phyloP scores from a whole-genome alignment of 371 early-diverging fungal genomes.

The Apophysomyces trapeziformis region DNA sequence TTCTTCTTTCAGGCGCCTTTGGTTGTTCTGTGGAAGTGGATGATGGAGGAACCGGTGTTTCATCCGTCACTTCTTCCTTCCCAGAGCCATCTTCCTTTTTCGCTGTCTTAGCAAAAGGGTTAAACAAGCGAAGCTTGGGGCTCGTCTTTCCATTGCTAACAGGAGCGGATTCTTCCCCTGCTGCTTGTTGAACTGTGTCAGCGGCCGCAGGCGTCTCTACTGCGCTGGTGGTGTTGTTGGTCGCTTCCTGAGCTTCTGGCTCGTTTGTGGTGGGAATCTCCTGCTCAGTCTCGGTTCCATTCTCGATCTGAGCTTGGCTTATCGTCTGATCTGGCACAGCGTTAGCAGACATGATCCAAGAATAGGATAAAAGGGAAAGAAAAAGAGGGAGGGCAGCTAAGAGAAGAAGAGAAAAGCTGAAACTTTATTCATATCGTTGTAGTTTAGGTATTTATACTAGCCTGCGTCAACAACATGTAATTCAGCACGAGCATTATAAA shows the following conservation, averaged over 20 bases:
- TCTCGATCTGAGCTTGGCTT: not conserved
- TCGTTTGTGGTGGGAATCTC: not conserved
- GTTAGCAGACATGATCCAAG: not conserved
- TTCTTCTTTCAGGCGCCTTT: slow-evolving; percentile 12
- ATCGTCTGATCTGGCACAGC: not conserved
- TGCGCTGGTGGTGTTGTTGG: not conserved
- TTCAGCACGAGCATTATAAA: slow-evolving; percentile 6
- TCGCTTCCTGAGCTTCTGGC: not conserved
- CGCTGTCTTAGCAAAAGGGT: slow-evolving; percentile 13
- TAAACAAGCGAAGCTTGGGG: slow-evolving; percentile 9
- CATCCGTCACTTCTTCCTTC: slow-evolving; percentile 13
- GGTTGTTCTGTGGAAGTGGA: not conserved
- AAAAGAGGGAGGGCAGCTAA: not conserved
- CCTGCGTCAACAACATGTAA: not conserved
- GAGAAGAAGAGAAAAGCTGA: not conserved
- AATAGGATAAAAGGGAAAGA: not conserved
- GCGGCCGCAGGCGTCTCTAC: not conserved
- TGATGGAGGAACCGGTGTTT: not conserved
- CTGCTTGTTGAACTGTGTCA: not conserved
- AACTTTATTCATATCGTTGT: not conserved
- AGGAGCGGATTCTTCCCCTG: not conserved
- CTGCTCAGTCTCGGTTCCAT: not conserved
- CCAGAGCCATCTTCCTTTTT: slow-evolving; percentile 15
- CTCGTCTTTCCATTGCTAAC: slow-evolving; percentile 10
- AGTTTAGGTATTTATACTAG: not conserved